Evolutionary conservation across 2,329 filamentous ascomycete species (phyloP).

Genomic region (Fusarium setosum): DNA sequence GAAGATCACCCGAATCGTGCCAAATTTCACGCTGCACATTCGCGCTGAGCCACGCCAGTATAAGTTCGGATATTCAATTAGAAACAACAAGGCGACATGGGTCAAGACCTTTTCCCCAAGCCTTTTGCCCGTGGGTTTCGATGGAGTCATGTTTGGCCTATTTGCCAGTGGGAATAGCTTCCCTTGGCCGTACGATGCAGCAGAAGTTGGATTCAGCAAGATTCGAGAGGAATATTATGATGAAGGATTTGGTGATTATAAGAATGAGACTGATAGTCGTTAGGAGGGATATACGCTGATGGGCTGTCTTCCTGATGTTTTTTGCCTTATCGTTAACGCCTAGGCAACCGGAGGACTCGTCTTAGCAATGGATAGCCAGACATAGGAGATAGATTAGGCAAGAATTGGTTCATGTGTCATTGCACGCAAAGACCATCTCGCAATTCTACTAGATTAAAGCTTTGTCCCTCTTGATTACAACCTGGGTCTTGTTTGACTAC

Average conservation of each 20-base stretch:
- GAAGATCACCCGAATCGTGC: constrained; percentile 7
- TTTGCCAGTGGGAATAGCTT: constrained; percentile 37
- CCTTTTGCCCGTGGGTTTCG: constrained; percentile 29
- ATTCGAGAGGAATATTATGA: constrained; percentile 36
- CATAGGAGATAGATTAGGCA: too few relatives aligned
- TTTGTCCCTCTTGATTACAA: background rate
- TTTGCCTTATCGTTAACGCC: too few relatives aligned
- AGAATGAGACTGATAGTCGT: background rate
- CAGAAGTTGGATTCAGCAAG: constrained; percentile 33
- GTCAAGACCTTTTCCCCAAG: constrained; percentile 24
- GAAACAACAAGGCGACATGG: constrained; percentile 16
- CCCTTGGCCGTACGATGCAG: constrained; percentile 36
- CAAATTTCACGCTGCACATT: constrained; percentile 32
- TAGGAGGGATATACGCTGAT: too few relatives aligned
- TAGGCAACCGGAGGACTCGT: too few relatives aligned
- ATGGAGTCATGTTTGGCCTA: constrained; percentile 38
- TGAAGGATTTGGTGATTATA: constrained; percentile 28
- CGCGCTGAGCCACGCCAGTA: constrained; percentile 36
- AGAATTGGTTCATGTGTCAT: too few relatives aligned
- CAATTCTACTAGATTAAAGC: too few relatives aligned
- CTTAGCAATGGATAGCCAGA: too few relatives aligned
- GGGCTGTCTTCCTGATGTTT: too few relatives aligned
- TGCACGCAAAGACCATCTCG: too few relatives aligned
- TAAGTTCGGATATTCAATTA: constrained; percentile 35
- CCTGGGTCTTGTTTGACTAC: background rate